These are phyloP conservation scores for Tylopilus subfusipes DNA, from an alignment of 768 basidiomycete species.

Conservation along the genomic window DNA sequence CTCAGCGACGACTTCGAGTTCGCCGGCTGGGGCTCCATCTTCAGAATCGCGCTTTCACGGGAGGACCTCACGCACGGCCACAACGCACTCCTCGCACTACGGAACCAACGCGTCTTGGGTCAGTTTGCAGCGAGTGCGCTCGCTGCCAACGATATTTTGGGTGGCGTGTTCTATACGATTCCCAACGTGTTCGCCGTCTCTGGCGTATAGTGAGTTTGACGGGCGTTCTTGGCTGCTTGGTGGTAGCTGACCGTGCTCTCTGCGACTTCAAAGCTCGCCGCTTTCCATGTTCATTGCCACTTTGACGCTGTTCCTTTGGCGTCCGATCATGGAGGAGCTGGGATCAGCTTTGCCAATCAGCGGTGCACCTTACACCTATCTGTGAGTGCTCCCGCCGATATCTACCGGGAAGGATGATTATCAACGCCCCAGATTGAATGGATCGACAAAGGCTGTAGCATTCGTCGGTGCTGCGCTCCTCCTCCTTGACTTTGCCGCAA, in stretches of 20 bases:
- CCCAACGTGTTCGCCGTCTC: slow-evolving; percentile 60
- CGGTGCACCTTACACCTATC: slow-evolving; percentile 69
- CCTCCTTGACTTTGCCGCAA: slow-evolving; percentile 69
- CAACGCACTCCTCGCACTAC: slow-evolving; percentile 28
- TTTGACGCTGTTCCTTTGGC: slow-evolving; percentile 62
- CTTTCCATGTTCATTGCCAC: slow-evolving; percentile 64
- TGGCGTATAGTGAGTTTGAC: slow-evolving; percentile 55
- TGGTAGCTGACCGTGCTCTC: background rate
- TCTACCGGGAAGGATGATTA: background rate
- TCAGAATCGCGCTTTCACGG: slow-evolving; percentile 41
- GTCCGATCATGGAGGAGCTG: slow-evolving; percentile 72
- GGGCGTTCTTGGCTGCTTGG: background rate
- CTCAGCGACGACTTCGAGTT: slow-evolving; percentile 67
- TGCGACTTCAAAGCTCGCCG: slow-evolving; percentile 48
- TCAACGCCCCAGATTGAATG: slow-evolving; percentile 47
- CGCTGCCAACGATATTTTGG: slow-evolving; percentile 64
- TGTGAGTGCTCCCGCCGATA: slow-evolving; percentile 37
- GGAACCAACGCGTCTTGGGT: slow-evolving; percentile 46
- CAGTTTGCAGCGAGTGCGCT: slow-evolving; percentile 64
- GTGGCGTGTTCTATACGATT: slow-evolving; percentile 66
- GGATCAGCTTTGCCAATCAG: slow-evolving; percentile 64
- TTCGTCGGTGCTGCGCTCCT: slow-evolving; percentile 63
- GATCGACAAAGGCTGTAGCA: slow-evolving; percentile 59
- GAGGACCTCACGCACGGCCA: slow-evolving; percentile 40
- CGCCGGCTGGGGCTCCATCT: slow-evolving; percentile 64